Conservation (phyloP, 1,284 basidiomycete species). For the Anthracocystis setariae region DNA sequence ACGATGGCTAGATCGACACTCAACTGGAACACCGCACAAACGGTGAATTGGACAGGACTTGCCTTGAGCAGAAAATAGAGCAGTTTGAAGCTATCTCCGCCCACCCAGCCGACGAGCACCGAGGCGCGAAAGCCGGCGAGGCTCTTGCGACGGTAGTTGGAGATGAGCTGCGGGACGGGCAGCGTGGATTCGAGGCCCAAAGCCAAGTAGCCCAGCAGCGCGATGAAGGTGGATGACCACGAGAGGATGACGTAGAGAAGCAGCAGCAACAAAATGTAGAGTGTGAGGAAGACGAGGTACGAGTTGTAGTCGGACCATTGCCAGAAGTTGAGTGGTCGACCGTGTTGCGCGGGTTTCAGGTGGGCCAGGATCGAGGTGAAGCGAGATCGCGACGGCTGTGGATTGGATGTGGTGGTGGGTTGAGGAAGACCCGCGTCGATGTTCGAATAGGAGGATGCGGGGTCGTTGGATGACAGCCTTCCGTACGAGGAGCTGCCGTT, state of each 20-base stretch:
- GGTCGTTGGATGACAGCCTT: constrained; percentile 16
- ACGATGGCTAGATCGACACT: constrained; percentile 65
- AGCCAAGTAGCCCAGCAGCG: constrained; percentile 79
- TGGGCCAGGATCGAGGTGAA: neutral
- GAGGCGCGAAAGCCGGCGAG: constrained; percentile 84
- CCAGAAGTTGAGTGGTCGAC: constrained; percentile 80
- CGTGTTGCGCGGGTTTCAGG: neutral
- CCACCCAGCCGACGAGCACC: constrained; percentile 73
- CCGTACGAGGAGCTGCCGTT: constrained; percentile 11
- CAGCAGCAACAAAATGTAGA: constrained; percentile 71
- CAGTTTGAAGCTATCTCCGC: constrained; percentile 68
- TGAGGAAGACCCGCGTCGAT: constrained; percentile 4
- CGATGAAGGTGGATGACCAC: constrained; percentile 75
- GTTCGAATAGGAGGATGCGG: constrained; percentile 1
- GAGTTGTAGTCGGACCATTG: constrained; percentile 79
- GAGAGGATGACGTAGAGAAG: constrained; percentile 75
- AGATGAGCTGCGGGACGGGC: constrained; percentile 53
- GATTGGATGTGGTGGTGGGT: neutral
- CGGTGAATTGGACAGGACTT: constrained; percentile 52
- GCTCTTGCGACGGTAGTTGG: constrained; percentile 77
- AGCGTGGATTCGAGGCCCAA: constrained; percentile 71
- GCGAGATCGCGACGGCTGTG: neutral
- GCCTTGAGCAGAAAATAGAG: constrained; percentile 42
- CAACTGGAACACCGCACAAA: constrained; percentile 61
- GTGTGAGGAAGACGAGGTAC: constrained; percentile 84